These are phyloP conservation scores for Sphaerostilbella broomeana DNA, from an alignment of 2,329 filamentous ascomycete genomes.

Conservation along the genomic window DNA sequence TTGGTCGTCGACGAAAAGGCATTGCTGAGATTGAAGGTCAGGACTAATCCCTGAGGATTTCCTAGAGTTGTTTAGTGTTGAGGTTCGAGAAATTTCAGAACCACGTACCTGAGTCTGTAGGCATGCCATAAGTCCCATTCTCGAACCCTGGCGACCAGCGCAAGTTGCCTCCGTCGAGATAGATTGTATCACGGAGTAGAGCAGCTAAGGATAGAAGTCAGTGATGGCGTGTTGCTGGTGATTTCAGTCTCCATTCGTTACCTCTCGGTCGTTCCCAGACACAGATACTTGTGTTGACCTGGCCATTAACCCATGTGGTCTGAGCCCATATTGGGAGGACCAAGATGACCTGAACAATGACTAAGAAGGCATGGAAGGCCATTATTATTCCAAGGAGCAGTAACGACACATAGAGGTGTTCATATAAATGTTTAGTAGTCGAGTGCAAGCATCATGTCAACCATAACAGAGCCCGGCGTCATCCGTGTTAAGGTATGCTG, in stretches of 20 bases:
- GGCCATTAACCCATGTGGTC: slow-evolving; percentile 40
- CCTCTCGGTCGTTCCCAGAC: slow-evolving; percentile 45
- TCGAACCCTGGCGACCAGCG: slow-evolving; percentile 45
- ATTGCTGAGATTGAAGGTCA: slow-evolving; percentile 51
- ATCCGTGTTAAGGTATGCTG: too few relatives aligned
- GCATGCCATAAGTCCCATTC: slow-evolving; percentile 32
- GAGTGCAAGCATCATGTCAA: too few relatives aligned
- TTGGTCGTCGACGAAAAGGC: slow-evolving; percentile 49
- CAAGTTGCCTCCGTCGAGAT: slow-evolving; percentile 56
- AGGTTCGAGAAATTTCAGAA: neutral
- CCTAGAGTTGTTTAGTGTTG: slow-evolving; percentile 29
- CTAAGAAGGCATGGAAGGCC: too few relatives aligned
- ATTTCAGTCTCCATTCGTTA: slow-evolving; percentile 17
- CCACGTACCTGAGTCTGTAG: slow-evolving; percentile 36
- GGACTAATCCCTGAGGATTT: slow-evolving; percentile 47
- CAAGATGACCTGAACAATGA: slow-evolving; percentile 17
- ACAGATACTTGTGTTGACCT: slow-evolving; percentile 55
- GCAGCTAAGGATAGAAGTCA: slow-evolving; percentile 37
- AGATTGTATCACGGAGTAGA: slow-evolving; percentile 55
- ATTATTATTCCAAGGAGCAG: too few relatives aligned
- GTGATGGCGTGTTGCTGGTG: neutral
- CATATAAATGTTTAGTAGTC: too few relatives aligned
- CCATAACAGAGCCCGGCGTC: too few relatives aligned
- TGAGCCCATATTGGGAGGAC: slow-evolving; percentile 29
- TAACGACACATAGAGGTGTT: too few relatives aligned